These are phyloP conservation scores for Aspergillus amoenus DNA, from an alignment of 2,329 filamentous ascomycete genomes.

Conservation along the genomic window DNA sequence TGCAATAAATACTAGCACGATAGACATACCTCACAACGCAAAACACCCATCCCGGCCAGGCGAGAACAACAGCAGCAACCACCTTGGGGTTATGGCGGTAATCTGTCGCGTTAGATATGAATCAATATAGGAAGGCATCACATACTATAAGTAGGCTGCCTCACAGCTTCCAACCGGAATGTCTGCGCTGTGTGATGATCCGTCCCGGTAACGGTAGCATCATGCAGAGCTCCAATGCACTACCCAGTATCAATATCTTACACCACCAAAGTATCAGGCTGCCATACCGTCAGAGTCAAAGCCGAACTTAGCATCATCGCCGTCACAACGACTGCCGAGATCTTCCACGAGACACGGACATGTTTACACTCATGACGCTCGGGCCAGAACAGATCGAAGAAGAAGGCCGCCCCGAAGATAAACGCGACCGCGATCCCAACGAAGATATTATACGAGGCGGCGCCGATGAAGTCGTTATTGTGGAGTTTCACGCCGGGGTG, in stretches of 20 bases:
- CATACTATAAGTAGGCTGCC: conserved; percentile 33
- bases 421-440: conserved; percentile 57
- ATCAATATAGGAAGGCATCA: background rate
- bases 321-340: conserved; percentile 50
- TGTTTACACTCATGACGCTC: conserved; percentile 50
- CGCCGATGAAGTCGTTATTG: conserved; percentile 58
- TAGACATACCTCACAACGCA: conserved; percentile 42
- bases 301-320: conserved; percentile 47
- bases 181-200: conserved; percentile 27
- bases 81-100: conserved; percentile 53
- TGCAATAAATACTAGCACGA: background rate
- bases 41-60: conserved; percentile 53
- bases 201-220: conserved; percentile 49
- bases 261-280: too few species aligned
- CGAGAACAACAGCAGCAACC: conserved; percentile 52
- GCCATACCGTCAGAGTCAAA: conserved; percentile 48
- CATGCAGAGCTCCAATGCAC: conserved; percentile 49
- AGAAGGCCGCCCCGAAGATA: conserved; percentile 60
- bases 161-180: conserved; percentile 30
- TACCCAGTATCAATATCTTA: conserved; percentile 4
- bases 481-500: conserved; percentile 45
- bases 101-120: conserved; percentile 13
- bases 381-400: conserved; percentile 63
- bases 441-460: conserved; percentile 59
- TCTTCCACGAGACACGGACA: conserved; percentile 56